These are phyloP conservation scores for Paracoccidioides brasiliensis DNA, from an alignment of 2,329 filamentous ascomycete species.

Conservation along the genomic window DNA sequence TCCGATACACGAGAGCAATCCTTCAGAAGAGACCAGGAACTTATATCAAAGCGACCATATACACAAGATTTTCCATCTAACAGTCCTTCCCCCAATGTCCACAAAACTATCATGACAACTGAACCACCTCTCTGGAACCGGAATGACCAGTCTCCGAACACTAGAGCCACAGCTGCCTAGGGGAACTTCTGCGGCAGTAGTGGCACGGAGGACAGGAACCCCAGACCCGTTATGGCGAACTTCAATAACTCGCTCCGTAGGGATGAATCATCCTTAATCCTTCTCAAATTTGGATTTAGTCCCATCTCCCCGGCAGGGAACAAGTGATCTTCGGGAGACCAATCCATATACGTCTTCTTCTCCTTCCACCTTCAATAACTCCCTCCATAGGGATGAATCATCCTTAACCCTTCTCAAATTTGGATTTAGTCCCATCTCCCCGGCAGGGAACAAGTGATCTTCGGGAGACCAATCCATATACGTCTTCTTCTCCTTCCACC, in stretches of 20 bases:
- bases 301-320: conserved; percentile 8
- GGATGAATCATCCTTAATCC: conserved; percentile 31
- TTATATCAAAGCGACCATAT: conserved; percentile 28
- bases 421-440: too few species aligned
- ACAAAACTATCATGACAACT: conserved; percentile 2
- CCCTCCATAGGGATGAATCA: too few species aligned
- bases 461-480: too few species aligned
- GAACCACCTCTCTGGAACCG: conserved; percentile 5
- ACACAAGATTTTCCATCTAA: conserved; percentile 19
- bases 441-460: too few species aligned
- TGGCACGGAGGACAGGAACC: background rate
- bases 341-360: conserved; percentile 8
- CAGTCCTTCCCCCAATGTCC: conserved; percentile 10
- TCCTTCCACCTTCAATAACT: conserved; percentile 4
- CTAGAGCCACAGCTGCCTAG: background rate
- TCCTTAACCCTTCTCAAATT: too few species aligned
- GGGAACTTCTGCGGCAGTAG: background rate
- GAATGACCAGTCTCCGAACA: conserved; percentile 10
- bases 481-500: too few species aligned
- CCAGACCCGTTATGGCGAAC: background rate
- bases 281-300: conserved; percentile 16
- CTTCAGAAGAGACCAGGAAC: conserved; percentile 21
- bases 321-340: conserved; percentile 17
- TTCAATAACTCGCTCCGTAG: conserved; percentile 22
- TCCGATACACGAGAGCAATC: conserved; percentile 17